phyloP scores from a whole-genome alignment of 1,284 basidiomycete genomes.

The Abortiporus biennis region DNA sequence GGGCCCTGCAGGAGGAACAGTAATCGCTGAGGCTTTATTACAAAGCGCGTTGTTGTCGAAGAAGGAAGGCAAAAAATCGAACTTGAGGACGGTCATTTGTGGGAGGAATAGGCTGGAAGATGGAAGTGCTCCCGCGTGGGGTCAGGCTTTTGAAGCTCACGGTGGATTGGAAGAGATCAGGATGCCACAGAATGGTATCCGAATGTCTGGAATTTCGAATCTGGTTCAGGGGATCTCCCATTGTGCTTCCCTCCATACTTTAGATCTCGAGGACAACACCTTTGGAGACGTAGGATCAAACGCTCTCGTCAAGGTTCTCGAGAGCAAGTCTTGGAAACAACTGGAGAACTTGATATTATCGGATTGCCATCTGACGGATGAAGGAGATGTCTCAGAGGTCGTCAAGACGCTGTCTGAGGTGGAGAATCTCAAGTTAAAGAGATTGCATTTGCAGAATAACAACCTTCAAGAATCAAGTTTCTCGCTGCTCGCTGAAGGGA shows the following conservation, averaged over 20 bases:
- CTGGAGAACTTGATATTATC: constrained; percentile 83
- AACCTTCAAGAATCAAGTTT: constrained; percentile 77
- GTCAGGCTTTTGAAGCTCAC: constrained; percentile 84
- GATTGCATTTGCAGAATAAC: constrained; percentile 84
- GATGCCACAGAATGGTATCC: constrained; percentile 96
- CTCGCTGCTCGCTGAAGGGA: constrained; percentile 58
- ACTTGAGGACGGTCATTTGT: constrained; percentile 82
- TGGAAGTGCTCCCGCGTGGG: constrained; percentile 82
- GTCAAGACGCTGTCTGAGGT: constrained; percentile 65
- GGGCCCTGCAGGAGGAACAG: constrained; percentile 85
- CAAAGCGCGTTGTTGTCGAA: constrained; percentile 72
- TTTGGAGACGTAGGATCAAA: constrained; percentile 73
- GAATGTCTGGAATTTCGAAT: constrained; percentile 87
- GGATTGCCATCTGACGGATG: constrained; percentile 81
- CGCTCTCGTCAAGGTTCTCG: constrained; percentile 73
- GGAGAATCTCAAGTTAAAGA: constrained; percentile 68
- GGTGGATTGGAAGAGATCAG: constrained; percentile 79
- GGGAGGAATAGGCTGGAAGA: constrained; percentile 95
- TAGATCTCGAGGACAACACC: constrained; percentile 97
- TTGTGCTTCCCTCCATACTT: constrained; percentile 63
- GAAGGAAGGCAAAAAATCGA: constrained; percentile 60
- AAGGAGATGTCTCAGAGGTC: constrained; percentile 59
- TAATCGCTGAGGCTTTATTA: constrained; percentile 82
- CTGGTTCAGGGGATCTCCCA: constrained; percentile 74
- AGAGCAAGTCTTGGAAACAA: constrained; percentile 63